These are phyloP conservation scores for Gracilaria gracilis DNA, from an alignment of 23 red algal genomes.

Conservation along the genomic window DNA sequence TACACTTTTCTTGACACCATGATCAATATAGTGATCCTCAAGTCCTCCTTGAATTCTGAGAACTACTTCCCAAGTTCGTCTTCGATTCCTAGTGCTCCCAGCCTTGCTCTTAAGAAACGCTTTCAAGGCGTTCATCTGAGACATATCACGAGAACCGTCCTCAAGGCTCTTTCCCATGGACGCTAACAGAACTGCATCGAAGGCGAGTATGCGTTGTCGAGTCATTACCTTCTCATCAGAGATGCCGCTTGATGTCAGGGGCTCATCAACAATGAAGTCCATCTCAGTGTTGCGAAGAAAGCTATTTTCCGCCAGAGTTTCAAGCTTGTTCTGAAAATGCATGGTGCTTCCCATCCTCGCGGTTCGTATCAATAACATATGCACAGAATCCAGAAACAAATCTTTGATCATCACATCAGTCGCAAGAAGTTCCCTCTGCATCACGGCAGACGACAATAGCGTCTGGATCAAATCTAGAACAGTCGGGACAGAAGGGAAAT, in stretches of 20 bases:
- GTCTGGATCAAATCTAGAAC: constrained; percentile 32
- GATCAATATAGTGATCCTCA: constrained; percentile 12
- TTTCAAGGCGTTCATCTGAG: constrained; percentile 56
- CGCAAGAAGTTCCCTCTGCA: constrained; percentile 50
- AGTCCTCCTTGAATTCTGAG: constrained; percentile 56
- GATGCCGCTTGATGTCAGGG: not conserved
- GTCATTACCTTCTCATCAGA: constrained; percentile 14
- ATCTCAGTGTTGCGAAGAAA: not conserved
- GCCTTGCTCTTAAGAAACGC: constrained; percentile 17
- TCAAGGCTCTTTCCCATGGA: constrained; percentile 65
- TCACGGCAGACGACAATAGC: constrained; percentile 51
- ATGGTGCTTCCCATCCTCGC: constrained; percentile 12
- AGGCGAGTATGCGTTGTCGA: constrained; percentile 16
- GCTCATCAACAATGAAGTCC: constrained; percentile 20
- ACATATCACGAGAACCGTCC: constrained; percentile 70
- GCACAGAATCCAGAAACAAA: not conserved
- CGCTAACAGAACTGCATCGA: constrained; percentile 30
- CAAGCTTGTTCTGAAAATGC: constrained; percentile 7
- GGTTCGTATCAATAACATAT: not conserved
- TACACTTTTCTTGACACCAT: constrained; percentile 14
- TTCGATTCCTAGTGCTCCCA: not conserved
- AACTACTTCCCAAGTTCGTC: constrained; percentile 39
- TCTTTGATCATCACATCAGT: constrained; percentile 13
- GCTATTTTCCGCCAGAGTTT: not conserved
- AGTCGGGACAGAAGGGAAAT: constrained; percentile 10